Evolutionary conservation across 495 filamentous ascomycete species (phyloP), one percentile per base, ranked within the genome.

Genomic region (Penicillium ochrochloron): DNA sequence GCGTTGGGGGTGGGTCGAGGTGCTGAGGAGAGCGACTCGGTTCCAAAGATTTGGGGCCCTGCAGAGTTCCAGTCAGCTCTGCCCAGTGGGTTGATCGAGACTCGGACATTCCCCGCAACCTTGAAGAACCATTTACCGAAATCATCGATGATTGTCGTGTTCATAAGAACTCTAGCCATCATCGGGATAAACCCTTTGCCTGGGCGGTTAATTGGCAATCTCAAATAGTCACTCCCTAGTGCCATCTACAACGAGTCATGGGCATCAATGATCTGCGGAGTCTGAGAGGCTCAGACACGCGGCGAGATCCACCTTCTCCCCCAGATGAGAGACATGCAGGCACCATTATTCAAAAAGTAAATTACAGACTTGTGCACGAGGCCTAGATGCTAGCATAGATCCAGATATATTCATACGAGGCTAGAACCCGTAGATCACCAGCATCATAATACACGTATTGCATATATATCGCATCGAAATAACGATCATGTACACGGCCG

Each of bases 401-500:
- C 21, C 44, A 25, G 5, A 37, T 9, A 51, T 44, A n/a, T 51
- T 14, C 34, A 54, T 27, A 54, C 14, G 3, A 44, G 44, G 27
- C 23, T 12, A 61, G 42, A 7, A 9, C 11, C 9, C 17, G 12
- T 51, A 23, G 23, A 12, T n/a, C 9, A 27, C 15, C 25, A 37
- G 14, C 19, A 33, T 7, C 50, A 50, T 8, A 8, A 21, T 37
- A 37, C 53, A 21, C 35, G 15, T 51, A 48, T 48, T 19, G 44
- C 44, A 25, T 48, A 48, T 12, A 31, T 52, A 50, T 60, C 58
- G 58, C 42, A 70, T 23, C 50, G 33, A 29, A 62, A 12, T 56
- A 27, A 54, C 14, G 60, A 60, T 57, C 64, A 71, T 69, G 51
- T 69, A 66, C 64, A 66, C 41, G 56, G 42, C 57, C 56, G 25